These are phyloP conservation scores for Amoebophrya sp. DNA, from an alignment of 169 alveolate genomes.

Conservation along the genomic window DNA sequence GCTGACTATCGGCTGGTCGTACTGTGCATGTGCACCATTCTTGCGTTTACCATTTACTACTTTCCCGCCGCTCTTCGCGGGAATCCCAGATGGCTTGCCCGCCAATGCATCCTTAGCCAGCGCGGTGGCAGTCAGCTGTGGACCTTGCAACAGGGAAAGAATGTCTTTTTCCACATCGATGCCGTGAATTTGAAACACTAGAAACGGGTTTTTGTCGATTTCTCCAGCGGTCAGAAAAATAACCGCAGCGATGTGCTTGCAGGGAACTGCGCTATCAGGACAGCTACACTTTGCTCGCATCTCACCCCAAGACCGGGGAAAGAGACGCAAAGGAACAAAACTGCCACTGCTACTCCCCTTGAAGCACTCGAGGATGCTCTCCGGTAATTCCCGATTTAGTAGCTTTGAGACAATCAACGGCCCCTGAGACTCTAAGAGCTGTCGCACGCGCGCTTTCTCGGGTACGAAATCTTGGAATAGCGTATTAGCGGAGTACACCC, in stretches of 20 bases:
- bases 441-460: background rate
- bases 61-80: background rate
- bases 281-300: background rate
- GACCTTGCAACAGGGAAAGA: background rate
- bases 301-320: background rate
- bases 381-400: background rate
- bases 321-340: background rate
- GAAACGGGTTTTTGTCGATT: conserved; percentile 12
- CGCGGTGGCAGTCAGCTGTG: background rate
- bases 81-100: background rate
- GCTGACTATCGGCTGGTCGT: background rate
- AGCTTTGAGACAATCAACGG: background rate
- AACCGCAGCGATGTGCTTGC: conserved; percentile 15
- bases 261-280: background rate
- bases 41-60: background rate
- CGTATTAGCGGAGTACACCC: too few species aligned
- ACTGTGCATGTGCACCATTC: background rate
- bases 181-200: background rate
- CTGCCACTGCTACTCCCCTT: background rate
- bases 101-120: background rate
- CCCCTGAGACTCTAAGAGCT: background rate
- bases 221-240: background rate
- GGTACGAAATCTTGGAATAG: background rate
- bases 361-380: background rate
- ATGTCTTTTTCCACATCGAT: background rate